phyloP scores from a whole-genome alignment of 2,329 filamentous ascomycete species.

The Paraphoma chrysanthemicola region DNA sequence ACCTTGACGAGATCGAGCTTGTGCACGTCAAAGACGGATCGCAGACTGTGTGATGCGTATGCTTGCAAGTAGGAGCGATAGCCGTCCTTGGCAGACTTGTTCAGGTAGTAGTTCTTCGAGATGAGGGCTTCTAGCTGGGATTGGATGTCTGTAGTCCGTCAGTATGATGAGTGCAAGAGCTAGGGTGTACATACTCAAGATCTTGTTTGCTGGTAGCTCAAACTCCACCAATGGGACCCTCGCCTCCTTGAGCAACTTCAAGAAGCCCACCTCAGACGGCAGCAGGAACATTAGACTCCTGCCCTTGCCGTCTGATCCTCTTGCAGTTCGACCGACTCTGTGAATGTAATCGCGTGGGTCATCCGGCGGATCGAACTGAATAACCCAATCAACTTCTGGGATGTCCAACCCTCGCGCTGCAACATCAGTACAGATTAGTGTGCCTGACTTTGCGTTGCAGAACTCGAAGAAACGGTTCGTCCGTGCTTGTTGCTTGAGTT shows the following conservation, averaged over 20 bases:
- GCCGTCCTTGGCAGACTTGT: constrained; percentile 79
- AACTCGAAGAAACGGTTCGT: constrained; percentile 99
- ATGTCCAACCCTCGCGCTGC: constrained; percentile 95
- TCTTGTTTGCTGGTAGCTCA: constrained; percentile 91
- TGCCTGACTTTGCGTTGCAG: constrained; percentile 82
- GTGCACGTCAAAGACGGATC: constrained; percentile 84
- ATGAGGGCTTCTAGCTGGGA: constrained; percentile 90
- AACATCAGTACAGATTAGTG: constrained; percentile 94
- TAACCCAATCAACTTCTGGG: constrained; percentile 91
- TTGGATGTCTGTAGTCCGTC: constrained; percentile 59
- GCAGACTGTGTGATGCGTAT: constrained; percentile 84
- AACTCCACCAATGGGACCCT: constrained; percentile 95
- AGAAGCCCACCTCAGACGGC: constrained; percentile 89
- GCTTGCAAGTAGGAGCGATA: constrained; percentile 94
- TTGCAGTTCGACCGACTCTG: constrained; percentile 91
- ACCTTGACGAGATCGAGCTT: constrained; percentile 84
- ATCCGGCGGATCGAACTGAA: constrained; percentile 91
- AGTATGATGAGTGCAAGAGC: background rate
- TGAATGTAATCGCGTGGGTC: constrained; percentile 76
- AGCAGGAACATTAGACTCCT: constrained; percentile 92
- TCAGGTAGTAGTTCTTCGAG: constrained; percentile 93
- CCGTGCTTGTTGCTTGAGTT: constrained; percentile 99
- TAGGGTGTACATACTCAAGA: constrained; percentile 58
- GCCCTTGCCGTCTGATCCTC: constrained; percentile 83
- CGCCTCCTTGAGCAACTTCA: constrained; percentile 88